Base-by-base conservation (phyloP, 192 early-diverging fungal genomes). In the Rhizophagus sp. region DNA sequence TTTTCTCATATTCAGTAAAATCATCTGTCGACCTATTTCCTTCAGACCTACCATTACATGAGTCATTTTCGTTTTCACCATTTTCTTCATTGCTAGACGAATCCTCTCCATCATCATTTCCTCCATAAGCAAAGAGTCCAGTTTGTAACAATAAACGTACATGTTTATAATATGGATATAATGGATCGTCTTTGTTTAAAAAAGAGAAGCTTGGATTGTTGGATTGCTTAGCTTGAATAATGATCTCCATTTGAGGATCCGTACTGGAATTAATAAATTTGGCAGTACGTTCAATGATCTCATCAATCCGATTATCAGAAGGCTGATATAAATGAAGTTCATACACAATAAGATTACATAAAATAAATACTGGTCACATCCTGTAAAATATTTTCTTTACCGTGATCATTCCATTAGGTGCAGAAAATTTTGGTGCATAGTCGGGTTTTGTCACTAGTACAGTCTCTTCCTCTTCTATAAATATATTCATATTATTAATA, bases 101-200 rank as follows among this genome's bases (percentile, higher is more conserved):
- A 39, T 12, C 80, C 67, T 68, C 47, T 8, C 80, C 76, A 19
- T 80, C 81, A 22, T 83, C 76, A 75, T 62, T 79, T 64, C 70
- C 84, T 0, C 80, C 88, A 66, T 91, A 91, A 7, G 84, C 90
- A 64, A 85, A 87, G 1, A 94, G 81, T 1, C 90, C 90, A 12
- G 88, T 87, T 57, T 86, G 87, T 84, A 92, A 86, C 12, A 93
- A 85, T 85, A 86, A 87, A 7, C 86, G 74, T 4, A 94, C 80
- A 79, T 94, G 91, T 76, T 87, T 87, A 81, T 94, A 96, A 76
- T 94, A 96, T 34, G 88, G 82, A 78, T 94, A 88, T n/a, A 94
- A 81, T 1, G 65, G 75, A 74, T 90, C 82, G 4, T 83, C 81
- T 12, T 85, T 83, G 72, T 88, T 86, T 73, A 96, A 80, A 81